Evolutionary conservation across 495 filamentous ascomycete species (phyloP).

Genomic region (Aspergillus coremiiformis): DNA sequence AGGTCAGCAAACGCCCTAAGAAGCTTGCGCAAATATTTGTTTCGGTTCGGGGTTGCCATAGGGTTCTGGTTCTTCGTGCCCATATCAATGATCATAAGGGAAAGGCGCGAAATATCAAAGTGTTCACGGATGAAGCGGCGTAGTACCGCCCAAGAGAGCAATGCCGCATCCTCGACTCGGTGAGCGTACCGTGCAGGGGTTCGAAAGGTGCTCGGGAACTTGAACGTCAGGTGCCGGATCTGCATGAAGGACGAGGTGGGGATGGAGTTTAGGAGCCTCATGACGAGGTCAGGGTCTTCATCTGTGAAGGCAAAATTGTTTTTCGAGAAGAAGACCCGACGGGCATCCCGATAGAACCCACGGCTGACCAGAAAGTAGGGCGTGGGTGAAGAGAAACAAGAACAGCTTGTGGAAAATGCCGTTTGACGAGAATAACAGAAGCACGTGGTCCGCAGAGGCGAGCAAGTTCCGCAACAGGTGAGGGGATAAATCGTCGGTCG

Average conservation of each 20-base stretch:
- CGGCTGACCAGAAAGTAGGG: conserved; percentile 23
- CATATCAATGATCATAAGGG: conserved; percentile 14
- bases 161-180: conserved; percentile 2
- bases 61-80: conserved; percentile 4
- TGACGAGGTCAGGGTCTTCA: conserved; percentile 16
- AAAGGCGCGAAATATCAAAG: conserved; percentile 16
- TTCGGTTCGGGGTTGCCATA: background rate
- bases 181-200: background rate
- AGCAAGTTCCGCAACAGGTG: conserved; percentile 21
- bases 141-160: conserved; percentile 19
- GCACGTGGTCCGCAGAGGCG: conserved; percentile 14
- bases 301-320: conserved; percentile 20
- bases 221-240: conserved; percentile 18
- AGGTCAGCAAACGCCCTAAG: conserved; percentile 13
- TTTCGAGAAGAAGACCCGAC: conserved; percentile 19
- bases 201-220: conserved; percentile 14
- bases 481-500: conserved; percentile 1
- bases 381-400: conserved; percentile 20
- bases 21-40: conserved; percentile 14
- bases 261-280: conserved; percentile 13
- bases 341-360: conserved; percentile 18
- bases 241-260: conserved; percentile 14
- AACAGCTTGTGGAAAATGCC: conserved; percentile 19
- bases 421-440: conserved; percentile 19
- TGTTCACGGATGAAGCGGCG: conserved; percentile 25